Conservation (phyloP, 306 rosid species). For the Cajanus cajan region DNA sequence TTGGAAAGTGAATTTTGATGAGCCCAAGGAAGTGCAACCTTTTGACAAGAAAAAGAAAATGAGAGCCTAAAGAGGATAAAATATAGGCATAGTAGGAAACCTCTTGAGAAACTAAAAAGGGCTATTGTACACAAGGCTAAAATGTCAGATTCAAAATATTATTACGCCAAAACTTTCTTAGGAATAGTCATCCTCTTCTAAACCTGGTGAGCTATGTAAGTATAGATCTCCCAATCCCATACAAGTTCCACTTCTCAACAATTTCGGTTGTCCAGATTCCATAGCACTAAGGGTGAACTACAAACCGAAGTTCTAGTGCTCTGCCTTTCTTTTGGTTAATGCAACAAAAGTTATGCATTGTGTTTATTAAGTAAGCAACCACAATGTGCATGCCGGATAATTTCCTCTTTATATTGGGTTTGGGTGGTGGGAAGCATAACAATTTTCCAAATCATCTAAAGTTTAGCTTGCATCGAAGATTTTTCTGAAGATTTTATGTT, state of each 20-base stretch:
- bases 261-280: neutral
- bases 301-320: neutral
- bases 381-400: neutral
- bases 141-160: neutral
- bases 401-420: constrained; percentile 2
- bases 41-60: neutral
- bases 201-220: neutral
- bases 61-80: neutral
- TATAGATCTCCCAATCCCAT: neutral
- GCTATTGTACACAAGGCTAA: neutral
- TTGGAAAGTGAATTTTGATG: constrained; percentile 13
- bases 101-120: neutral
- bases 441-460: constrained; percentile 5
- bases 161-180: neutral
- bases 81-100: neutral
- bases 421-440: neutral
- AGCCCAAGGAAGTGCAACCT: constrained; percentile 8
- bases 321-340: neutral
- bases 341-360: neutral
- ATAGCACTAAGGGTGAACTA: neutral
- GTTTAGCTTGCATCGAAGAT: constrained; percentile 16
- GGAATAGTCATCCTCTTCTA: neutral
- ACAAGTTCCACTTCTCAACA: neutral
- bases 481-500: constrained; percentile 32
- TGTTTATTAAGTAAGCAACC: neutral